phyloP scores from a whole-genome alignment of 2,329 filamentous ascomycete genomes.

The Claviceps africana region DNA sequence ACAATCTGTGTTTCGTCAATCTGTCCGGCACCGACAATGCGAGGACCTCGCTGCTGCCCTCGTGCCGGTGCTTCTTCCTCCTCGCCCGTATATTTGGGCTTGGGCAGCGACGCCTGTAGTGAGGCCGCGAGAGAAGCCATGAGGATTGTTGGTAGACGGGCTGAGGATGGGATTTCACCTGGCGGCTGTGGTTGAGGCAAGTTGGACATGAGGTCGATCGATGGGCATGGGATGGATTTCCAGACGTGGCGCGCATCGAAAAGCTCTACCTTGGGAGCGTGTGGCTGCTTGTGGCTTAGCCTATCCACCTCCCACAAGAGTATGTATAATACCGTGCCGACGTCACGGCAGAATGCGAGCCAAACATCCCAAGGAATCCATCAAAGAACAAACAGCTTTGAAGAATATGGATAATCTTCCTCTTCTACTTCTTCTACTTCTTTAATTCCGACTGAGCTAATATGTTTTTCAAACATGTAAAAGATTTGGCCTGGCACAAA shows the following conservation, averaged over 20 bases:
- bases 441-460: too few species aligned
- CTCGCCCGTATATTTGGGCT: slow-evolving; percentile 81
- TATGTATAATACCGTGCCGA: not conserved
- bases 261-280: not conserved
- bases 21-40: slow-evolving; percentile 66
- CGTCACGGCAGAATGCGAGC: not conserved
- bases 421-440: too few species aligned
- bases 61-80: slow-evolving; percentile 66
- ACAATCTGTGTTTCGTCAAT: slow-evolving; percentile 79
- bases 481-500: not conserved
- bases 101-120: slow-evolving; percentile 67
- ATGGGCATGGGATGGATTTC: slow-evolving; percentile 18
- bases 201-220: not conserved
- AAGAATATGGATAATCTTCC: too few species aligned
- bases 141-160: slow-evolving; percentile 2
- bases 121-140: slow-evolving; percentile 59
- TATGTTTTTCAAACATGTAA: not conserved
- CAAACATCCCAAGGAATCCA: not conserved
- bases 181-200: slow-evolving; percentile 5
- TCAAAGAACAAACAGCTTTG: not conserved
- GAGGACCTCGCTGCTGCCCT: slow-evolving; percentile 62
- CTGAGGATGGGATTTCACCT: slow-evolving; percentile 11
- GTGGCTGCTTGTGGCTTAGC: slow-evolving; percentile 15
- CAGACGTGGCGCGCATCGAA: slow-evolving; percentile 13
- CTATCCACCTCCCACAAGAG: not conserved